Base-by-base conservation (phyloP, 2,329 filamentous ascomycete genomes). In the Daldinia sp. region DNA sequence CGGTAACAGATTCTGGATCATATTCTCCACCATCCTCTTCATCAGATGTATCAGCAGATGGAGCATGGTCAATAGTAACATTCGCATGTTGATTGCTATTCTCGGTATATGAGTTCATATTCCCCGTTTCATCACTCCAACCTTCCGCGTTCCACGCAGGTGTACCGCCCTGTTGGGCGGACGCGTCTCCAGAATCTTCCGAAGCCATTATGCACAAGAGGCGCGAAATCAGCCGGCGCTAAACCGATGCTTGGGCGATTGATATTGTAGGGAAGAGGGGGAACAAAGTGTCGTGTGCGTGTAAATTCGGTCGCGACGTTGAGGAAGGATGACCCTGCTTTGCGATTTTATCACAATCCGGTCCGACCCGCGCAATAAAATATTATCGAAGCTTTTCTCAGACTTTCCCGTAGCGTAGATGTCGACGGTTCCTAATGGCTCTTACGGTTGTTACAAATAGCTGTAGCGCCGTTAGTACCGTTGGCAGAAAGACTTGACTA, bases 1-100 rank as follows among this genome's bases (percentile, higher is more conserved):
- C 79, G 60, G 82, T 81, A 75, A 88, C 81, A 63, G 86, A 87
- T 75, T 87, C 86, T 65, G 86, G 86, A 71, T 88, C 86, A 81
- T 88, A 88, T 74, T 88, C 87, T 72, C 81, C 85, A 67, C 82
- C 84, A 77, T 87, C 86, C 72, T 87, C 86, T 72, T 87, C 81
- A 53, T 74, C 79, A 76, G 79, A 81, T 73, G 78, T 75, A 77
- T 87, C 85, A 84, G 83, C 84, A 78, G 80, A 82, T 82, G 81
- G 81, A 74, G 81, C 79, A 79, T 80, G 79, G 74, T 81, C 82
- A 82, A 80, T 78, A 76, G 79, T 78, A 72, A 79, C 78, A 82
- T 86, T 81, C 80, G 81, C 82, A 82, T 87, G 80, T 81, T 86
- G 80, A 78, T 85, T 84, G 81, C 84, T 87, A 84, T 84, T 81